A percentile compares a stretch with the other conserved stretches of the same genome.
phyloP scores from a whole-genome alignment of 2,329 filamentous ascomycete species.

The Aspergillus vadensis region DNA sequence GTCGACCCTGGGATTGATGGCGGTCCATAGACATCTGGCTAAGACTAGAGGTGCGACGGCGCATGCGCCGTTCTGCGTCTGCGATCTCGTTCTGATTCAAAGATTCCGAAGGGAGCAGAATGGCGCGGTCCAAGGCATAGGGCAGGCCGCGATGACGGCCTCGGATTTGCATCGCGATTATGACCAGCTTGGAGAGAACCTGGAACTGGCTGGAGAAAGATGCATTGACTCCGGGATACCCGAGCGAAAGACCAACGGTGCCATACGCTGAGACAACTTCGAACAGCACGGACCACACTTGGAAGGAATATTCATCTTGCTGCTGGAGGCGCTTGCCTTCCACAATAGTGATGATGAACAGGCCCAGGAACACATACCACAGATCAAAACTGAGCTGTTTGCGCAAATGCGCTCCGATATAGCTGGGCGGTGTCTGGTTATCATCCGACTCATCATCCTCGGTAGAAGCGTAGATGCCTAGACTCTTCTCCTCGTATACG shows the following conservation, averaged over 20 bases:
- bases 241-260: conserved; percentile 87
- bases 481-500: conserved; percentile 80
- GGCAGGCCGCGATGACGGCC: conserved; percentile 66
- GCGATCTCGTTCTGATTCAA: conserved; percentile 61
- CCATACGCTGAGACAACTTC: conserved; percentile 91
- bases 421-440: conserved; percentile 68
- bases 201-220: conserved; percentile 83
- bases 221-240: conserved; percentile 73
- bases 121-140: conserved; percentile 69
- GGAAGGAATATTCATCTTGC: conserved; percentile 60
- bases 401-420: conserved; percentile 87
- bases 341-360: conserved; percentile 88
- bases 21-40: conserved; percentile 32
- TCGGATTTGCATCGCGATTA: conserved; percentile 68
- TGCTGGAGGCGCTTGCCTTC: conserved; percentile 74
- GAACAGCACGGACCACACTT: conserved; percentile 72
- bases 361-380: conserved; percentile 93
- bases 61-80: conserved; percentile 51
- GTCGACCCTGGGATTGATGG: conserved; percentile 26
- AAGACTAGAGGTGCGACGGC: conserved; percentile 40
- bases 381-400: conserved; percentile 94
- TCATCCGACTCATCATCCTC: conserved; percentile 54
- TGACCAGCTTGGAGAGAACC: conserved; percentile 66
- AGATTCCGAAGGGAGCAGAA: conserved; percentile 67
- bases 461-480: conserved; percentile 71